A percentile compares a stretch with the other conserved stretches of the same genome.
Conservation (phyloP, 2,329 filamentous ascomycete genomes). For the Chrysoporthe austroafricana region DNA sequence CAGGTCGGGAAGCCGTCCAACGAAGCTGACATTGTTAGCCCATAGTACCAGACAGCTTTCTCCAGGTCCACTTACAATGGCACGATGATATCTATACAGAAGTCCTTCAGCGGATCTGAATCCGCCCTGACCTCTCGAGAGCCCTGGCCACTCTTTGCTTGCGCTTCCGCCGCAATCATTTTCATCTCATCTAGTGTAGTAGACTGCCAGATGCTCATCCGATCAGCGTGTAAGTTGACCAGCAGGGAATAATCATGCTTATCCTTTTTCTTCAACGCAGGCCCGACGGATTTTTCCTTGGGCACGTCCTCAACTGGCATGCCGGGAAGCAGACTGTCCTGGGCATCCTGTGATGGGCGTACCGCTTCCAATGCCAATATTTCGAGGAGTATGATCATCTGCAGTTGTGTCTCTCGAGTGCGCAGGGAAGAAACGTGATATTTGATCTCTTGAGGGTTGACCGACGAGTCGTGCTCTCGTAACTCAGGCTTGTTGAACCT, state of each 20-base stretch:
- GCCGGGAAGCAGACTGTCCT: conserved; percentile 52
- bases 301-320: conserved; percentile 42
- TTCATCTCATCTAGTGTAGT: conserved; percentile 65
- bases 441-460: conserved; percentile 58
- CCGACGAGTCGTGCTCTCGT: conserved; percentile 50
- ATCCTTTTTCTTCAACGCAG: conserved; percentile 56
- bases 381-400: conserved; percentile 80
- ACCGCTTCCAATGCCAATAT: conserved; percentile 70
- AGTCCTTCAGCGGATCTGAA: conserved; percentile 71
- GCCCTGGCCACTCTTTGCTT: conserved; percentile 41
- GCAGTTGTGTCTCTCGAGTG: conserved; percentile 77
- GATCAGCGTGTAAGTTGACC: conserved; percentile 75
- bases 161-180: conserved; percentile 51
- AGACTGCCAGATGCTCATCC: conserved; percentile 83
- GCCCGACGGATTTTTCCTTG: conserved; percentile 39
- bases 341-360: conserved; percentile 44
- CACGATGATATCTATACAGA: conserved; percentile 79
- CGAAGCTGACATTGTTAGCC: conserved; percentile 58
- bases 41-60: neutral
- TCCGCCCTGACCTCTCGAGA: conserved; percentile 45
- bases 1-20: conserved; percentile 72
- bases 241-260: conserved; percentile 68
- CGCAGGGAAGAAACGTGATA: conserved; percentile 68
- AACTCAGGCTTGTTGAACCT: conserved; percentile 54
- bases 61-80: conserved; percentile 64